Conservation (phyloP, 2,329 filamentous ascomycete genomes). For the Ceratocystis alfenasii region DNA sequence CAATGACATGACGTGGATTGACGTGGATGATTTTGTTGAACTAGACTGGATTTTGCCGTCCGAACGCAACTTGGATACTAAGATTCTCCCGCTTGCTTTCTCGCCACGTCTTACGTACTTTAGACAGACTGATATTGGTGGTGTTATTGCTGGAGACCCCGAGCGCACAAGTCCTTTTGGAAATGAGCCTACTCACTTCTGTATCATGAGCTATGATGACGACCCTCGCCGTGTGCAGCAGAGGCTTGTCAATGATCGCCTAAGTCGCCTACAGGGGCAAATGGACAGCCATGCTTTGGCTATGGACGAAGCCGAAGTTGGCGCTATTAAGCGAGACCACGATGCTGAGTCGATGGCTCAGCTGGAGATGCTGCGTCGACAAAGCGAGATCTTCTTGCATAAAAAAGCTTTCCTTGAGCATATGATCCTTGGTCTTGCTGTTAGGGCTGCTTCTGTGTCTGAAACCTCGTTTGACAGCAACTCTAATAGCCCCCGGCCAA, state of each 20-base stretch:
- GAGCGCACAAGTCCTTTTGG: conserved; percentile 82
- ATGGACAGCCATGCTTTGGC: conserved; percentile 61
- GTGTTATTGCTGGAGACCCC: conserved; percentile 66
- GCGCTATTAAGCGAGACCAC: conserved; percentile 40
- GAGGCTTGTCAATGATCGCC: conserved; percentile 67
- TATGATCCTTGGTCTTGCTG: conserved; percentile 33
- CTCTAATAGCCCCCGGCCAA: neutral
- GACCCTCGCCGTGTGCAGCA: conserved; percentile 83
- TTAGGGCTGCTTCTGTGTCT: conserved; percentile 13
- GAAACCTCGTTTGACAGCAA: conserved; percentile 12
- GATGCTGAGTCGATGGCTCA: conserved; percentile 44
- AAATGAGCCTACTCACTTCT: conserved; percentile 83
- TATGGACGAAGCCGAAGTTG: conserved; percentile 66
- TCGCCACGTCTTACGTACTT: conserved; percentile 96
- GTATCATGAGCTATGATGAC: conserved; percentile 83
- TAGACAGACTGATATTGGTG: conserved; percentile 84
- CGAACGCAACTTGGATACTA: conserved; percentile 81
- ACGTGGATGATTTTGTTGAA: conserved; percentile 99
- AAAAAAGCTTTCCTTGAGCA: conserved; percentile 48
- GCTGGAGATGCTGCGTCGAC: conserved; percentile 47
- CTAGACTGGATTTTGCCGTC: conserved; percentile 90
- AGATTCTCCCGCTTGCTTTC: conserved; percentile 83
- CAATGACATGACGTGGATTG: conserved; percentile 90
- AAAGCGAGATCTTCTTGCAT: conserved; percentile 44
- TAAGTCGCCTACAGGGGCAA: conserved; percentile 67